phyloP scores from a whole-genome alignment of 176 grass and related monocot species.

The Carex pumila region DNA sequence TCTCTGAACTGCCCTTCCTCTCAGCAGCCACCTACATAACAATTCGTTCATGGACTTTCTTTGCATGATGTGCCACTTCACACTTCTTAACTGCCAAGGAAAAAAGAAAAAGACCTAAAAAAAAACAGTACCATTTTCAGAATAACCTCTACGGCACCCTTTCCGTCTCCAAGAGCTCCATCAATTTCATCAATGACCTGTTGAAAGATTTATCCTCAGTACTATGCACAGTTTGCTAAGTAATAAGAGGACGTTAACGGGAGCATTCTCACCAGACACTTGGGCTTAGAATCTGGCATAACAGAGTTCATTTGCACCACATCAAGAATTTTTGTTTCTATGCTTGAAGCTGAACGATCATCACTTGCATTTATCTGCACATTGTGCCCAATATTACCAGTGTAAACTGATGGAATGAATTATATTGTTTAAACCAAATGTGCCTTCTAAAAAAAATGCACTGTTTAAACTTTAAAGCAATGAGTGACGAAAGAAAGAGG shows the following conservation, averaged over 20 bases:
- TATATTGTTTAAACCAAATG: background rate
- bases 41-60: background rate
- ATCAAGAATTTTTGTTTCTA: constrained; percentile 95
- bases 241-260: background rate
- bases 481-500: background rate
- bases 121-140: constrained; percentile 68
- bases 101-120: background rate
- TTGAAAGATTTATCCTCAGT: background rate
- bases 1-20: constrained; percentile 55
- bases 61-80: background rate
- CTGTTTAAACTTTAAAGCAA: background rate
- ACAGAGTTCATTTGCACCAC: constrained; percentile 95
- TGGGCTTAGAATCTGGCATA: constrained; percentile 89
- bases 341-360: constrained; percentile 79
- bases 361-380: constrained; percentile 98
- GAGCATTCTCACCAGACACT: constrained; percentile 71
- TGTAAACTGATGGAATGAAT: background rate
- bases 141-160: constrained; percentile 85
- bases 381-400: constrained; percentile 24
- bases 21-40: constrained; percentile 60
- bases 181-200: constrained; percentile 99
- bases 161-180: constrained; percentile 92
- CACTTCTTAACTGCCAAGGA: background rate
- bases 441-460: background rate
- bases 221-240: background rate